phyloP scores from a whole-genome alignment of 1,284 basidiomycete genomes.

The Volvariella surrecta region DNA sequence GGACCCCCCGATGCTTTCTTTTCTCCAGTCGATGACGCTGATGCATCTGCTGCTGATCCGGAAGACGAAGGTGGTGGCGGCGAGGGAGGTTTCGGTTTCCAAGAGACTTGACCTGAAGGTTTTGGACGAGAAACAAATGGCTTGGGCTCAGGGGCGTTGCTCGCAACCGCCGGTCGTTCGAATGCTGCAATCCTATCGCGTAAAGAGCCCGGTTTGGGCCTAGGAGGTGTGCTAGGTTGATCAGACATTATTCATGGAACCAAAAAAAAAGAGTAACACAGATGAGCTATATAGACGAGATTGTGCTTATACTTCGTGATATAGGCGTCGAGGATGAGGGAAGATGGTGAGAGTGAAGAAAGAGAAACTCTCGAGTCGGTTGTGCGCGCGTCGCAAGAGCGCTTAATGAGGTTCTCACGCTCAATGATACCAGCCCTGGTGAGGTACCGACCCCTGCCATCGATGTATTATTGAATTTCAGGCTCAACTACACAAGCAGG shows the following conservation, averaged over 20 bases:
- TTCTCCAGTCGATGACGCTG: constrained; percentile 10
- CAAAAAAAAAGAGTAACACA: background rate
- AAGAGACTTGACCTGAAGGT: constrained; percentile 47
- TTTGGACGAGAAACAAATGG: constrained; percentile 58
- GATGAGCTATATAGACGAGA: background rate
- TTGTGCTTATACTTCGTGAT: too few species aligned
- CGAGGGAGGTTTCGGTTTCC: constrained; percentile 58
- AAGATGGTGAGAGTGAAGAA: too few species aligned
- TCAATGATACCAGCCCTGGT: background rate
- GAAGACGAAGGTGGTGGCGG: constrained; percentile 35
- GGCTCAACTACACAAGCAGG: too few species aligned
- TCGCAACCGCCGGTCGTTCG: constrained; percentile 43
- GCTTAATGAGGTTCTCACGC: background rate
- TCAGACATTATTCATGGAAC: constrained; percentile 25
- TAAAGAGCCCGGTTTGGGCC: constrained; percentile 62
- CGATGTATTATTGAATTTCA: too few species aligned
- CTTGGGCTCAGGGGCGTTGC: constrained; percentile 32
- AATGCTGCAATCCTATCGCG: constrained; percentile 80
- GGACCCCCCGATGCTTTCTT: constrained; percentile 23
- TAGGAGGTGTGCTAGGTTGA: constrained; percentile 22
- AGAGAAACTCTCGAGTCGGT: too few species aligned
- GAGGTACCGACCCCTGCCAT: background rate
- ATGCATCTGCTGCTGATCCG: constrained; percentile 7
- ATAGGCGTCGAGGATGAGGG: too few species aligned
- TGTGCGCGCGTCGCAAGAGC: background rate